These are phyloP conservation scores for Leishmania tarentolae DNA, from an alignment of 208 protist genomes.

Conservation along the genomic window DNA sequence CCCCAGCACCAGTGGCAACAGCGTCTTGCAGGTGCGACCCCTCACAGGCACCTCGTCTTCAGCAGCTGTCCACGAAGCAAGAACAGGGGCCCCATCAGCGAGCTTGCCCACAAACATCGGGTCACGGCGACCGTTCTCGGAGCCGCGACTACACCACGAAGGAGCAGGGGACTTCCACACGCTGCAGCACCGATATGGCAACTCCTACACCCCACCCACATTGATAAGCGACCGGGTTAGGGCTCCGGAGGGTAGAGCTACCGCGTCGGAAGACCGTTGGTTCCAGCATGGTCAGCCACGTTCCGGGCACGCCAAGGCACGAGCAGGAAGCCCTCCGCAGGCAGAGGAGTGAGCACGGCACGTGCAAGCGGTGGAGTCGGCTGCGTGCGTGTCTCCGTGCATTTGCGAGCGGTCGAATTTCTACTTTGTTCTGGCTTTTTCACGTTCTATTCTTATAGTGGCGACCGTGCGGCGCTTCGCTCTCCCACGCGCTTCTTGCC, in stretches of 20 bases:
- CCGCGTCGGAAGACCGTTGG: slow-evolving; percentile 15
- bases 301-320: slow-evolving; percentile 3
- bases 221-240: not conserved
- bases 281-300: slow-evolving; percentile 21
- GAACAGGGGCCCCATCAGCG: not conserved
- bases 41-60: not conserved
- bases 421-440: too few relatives aligned
- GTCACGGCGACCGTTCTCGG: slow-evolving; percentile 24
- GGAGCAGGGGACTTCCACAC: not conserved
- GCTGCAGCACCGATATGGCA: slow-evolving; percentile 9
- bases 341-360: not conserved
- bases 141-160: slow-evolving; percentile 6
- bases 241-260: not conserved
- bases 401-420: not conserved
- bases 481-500: too few relatives aligned
- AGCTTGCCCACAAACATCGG: not conserved
- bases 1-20: slow-evolving; percentile 1
- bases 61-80: not conserved
- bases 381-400: not conserved
- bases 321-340: not conserved
- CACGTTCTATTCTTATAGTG: too few relatives aligned
- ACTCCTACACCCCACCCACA: not conserved
- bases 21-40: not conserved
- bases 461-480: too few relatives aligned
- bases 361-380: not conserved